Evolutionary conservation across 2,329 filamentous ascomycete genomes (phyloP).

Genomic region (Lecanicillium sp.): DNA sequence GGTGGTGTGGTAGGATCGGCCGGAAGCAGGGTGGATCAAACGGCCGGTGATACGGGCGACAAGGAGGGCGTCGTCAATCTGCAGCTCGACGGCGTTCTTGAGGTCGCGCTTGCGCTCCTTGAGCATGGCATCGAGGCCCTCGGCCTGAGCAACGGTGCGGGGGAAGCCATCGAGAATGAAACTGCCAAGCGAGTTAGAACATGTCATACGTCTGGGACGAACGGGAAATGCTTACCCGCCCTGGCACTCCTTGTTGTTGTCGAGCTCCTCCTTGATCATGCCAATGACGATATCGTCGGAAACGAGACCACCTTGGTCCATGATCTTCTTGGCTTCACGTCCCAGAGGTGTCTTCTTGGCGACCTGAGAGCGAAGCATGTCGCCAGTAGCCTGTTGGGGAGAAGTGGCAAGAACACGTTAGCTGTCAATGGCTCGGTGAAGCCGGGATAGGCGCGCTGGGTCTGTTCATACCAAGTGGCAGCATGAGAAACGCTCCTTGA

Average conservation of each 20-base stretch:
- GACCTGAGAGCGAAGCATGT: constrained; percentile 98
- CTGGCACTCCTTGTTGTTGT: constrained; percentile 90
- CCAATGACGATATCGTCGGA: constrained; percentile 99
- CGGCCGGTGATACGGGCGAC: constrained; percentile 96
- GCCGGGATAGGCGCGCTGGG: constrained; percentile 8
- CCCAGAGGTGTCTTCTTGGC: constrained; percentile 94
- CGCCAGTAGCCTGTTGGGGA: constrained; percentile 73
- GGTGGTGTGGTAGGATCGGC: constrained; percentile 94
- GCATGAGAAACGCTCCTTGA: constrained; percentile 96
- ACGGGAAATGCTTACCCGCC: constrained; percentile 71
- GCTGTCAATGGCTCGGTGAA: neutral
- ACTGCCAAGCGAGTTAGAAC: constrained; percentile 41
- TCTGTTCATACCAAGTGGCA: constrained; percentile 77
- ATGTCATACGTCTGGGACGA: neutral
- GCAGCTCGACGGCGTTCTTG: constrained; percentile 91
- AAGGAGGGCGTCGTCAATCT: constrained; percentile 91
- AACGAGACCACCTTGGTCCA: constrained; percentile 96
- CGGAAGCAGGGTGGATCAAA: constrained; percentile 90
- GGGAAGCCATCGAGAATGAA: constrained; percentile 99
- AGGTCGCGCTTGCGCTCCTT: constrained; percentile 69
- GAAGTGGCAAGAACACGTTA: constrained; percentile 18
- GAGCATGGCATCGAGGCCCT: constrained; percentile 93
- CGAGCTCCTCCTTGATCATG: constrained; percentile 98
- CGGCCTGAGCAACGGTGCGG: constrained; percentile 89
- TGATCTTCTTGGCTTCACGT: constrained; percentile 98